Conservation (phyloP, 73 alveolate species). For the Breviolum minutum region DNA sequence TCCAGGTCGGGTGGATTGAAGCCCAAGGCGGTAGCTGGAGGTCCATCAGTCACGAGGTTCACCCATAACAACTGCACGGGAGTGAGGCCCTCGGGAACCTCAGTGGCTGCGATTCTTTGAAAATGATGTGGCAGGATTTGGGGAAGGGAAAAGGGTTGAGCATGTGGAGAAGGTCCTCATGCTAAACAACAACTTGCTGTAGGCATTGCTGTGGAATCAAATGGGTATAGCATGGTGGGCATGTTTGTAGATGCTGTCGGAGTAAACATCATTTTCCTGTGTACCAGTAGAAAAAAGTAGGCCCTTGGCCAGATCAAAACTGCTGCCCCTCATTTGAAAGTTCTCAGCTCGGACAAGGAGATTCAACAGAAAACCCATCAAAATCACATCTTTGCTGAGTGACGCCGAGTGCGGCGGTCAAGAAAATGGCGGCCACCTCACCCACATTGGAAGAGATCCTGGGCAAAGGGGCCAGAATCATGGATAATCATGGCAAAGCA, state of each 20-base stretch:
- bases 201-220: no score
- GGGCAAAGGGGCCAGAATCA: not conserved
- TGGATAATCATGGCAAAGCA: not conserved
- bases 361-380: no score
- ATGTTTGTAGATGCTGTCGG: no score
- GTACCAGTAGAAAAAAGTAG: no score
- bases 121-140: not conserved
- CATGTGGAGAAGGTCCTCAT: no score
- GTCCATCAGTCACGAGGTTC: constrained; percentile 99
- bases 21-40: constrained; percentile 99
- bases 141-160: no score
- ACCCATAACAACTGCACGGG: constrained; percentile 99
- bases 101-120: not conserved
- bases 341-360: no score
- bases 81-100: constrained; percentile 98
- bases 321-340: no score
- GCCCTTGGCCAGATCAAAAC: no score
- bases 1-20: constrained; percentile 99
- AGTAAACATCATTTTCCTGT: no score
- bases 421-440: constrained; percentile 99
- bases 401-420: constrained; percentile 99
- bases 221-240: no score
- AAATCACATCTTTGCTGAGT: not conserved
- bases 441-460: constrained; percentile 99
- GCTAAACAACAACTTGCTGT: no score